A percentile compares a stretch with the other conserved stretches of the same genome.
Evolutionary conservation across 176 grass and related monocot genomes (phyloP).

Genomic region (Poa annua): DNA sequence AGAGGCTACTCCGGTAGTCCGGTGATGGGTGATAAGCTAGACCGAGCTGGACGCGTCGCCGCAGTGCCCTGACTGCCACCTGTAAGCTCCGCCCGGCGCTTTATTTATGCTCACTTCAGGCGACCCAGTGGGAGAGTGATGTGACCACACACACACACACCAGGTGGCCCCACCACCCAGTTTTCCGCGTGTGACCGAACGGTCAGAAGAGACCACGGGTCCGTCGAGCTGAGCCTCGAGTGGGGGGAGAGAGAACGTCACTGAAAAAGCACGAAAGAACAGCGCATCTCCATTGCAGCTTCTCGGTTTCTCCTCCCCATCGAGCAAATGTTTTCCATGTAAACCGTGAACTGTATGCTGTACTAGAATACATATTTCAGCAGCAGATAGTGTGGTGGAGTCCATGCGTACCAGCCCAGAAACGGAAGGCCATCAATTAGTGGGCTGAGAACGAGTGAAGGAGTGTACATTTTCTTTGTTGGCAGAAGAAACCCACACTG

Average conservation of each 20-base stretch:
- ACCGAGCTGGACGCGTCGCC: too few species aligned
- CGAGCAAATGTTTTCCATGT: not conserved
- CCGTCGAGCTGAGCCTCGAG: not conserved
- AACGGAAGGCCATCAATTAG: not conserved
- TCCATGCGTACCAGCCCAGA: not conserved
- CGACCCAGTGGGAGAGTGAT: not conserved
- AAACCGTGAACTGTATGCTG: not conserved
- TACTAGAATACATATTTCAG: not conserved
- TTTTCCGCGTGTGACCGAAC: constrained; percentile 29
- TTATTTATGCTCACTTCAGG: not conserved
- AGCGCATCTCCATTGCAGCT: not conserved
- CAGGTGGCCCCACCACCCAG: too few species aligned
- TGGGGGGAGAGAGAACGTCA: not conserved
- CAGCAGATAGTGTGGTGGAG: not conserved
- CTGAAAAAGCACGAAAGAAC: not conserved
- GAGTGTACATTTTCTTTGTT: too few species aligned
- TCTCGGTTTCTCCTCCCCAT: not conserved
- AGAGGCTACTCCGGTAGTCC: too few species aligned
- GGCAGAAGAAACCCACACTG: not conserved
- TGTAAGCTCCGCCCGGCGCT: not conserved
- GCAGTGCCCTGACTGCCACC: too few species aligned
- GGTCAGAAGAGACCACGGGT: not conserved
- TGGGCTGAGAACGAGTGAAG: not conserved
- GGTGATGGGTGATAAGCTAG: too few species aligned
- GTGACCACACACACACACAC: not conserved